These are phyloP conservation scores for Trichoderma asperellum DNA, from an alignment of 2,329 filamentous ascomycete genomes.

Conservation along the genomic window DNA sequence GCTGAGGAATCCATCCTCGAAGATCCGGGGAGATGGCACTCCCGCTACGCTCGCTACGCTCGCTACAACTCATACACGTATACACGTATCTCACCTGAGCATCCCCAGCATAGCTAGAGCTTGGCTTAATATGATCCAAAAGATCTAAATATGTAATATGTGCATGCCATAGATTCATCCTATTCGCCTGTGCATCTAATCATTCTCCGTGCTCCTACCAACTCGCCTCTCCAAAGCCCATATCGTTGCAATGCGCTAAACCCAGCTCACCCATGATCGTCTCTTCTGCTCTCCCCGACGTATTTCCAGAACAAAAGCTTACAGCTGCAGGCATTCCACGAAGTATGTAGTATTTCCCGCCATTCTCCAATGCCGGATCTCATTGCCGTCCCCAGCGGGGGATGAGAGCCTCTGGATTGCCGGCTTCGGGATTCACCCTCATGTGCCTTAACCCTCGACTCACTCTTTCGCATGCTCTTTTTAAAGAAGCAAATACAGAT, in stretches of 20 bases:
- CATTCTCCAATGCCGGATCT: neutral
- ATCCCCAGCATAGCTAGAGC: neutral
- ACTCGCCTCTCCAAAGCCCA: neutral
- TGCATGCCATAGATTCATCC: neutral
- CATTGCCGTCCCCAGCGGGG: conserved; percentile 5
- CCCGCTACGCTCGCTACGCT: neutral
- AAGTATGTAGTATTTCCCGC: neutral
- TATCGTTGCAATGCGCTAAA: neutral
- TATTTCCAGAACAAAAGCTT: neutral
- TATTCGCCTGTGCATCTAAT: neutral
- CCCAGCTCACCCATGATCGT: conserved; percentile 1
- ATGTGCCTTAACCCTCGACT: neutral
- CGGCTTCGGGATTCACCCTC: neutral
- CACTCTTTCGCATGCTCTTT: neutral
- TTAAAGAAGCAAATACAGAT: neutral
- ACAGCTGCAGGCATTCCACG: neutral
- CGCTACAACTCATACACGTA: neutral
- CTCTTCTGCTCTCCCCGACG: conserved; percentile 5
- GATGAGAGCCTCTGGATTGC: neutral
- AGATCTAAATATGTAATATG: neutral
- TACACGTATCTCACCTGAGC: neutral
- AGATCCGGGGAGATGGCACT: neutral
- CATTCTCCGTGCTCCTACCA: neutral
- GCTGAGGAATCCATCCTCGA: neutral
- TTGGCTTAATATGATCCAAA: neutral